These are phyloP conservation scores for Neoboletus subvelutipes DNA, from an alignment of 768 basidiomycete species.

Conservation along the genomic window DNA sequence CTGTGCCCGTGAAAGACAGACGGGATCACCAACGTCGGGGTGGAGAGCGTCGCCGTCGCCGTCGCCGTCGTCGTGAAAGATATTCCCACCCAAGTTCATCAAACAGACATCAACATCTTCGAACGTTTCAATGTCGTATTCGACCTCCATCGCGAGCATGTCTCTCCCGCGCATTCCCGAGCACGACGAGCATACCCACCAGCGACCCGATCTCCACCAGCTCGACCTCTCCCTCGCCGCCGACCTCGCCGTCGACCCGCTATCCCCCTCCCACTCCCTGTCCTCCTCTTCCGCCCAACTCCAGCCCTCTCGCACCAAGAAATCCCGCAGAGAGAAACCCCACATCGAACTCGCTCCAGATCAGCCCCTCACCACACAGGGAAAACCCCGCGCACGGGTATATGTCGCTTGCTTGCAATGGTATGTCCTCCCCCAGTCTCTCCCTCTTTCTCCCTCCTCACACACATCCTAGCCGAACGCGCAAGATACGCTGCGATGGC, in stretches of 20 bases:
- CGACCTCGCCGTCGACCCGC: neutral
- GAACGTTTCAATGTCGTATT: no score
- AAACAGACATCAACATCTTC: slow-evolving; percentile 21
- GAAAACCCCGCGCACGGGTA: slow-evolving; percentile 71
- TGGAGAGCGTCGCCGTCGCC: neutral
- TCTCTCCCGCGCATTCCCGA: slow-evolving; percentile 13
- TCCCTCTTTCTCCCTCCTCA: slow-evolving; percentile 2
- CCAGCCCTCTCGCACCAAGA: slow-evolving; percentile 24
- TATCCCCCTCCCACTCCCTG: neutral
- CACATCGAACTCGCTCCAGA: slow-evolving; percentile 69
- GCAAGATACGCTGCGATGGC: slow-evolving; percentile 83
- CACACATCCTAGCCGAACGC: slow-evolving; percentile 51
- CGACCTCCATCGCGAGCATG: slow-evolving; percentile 17
- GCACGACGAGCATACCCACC: neutral
- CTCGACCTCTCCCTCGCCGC: neutral
- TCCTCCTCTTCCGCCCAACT: neutral
- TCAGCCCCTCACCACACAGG: slow-evolving; percentile 79
- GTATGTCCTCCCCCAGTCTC: slow-evolving; percentile 38
- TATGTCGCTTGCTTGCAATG: slow-evolving; percentile 81
- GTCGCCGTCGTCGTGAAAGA: neutral
- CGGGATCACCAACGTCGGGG: neutral
- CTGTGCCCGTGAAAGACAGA: no score
- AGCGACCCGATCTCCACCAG: neutral
- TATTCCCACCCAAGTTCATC: slow-evolving; percentile 1
- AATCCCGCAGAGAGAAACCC: slow-evolving; percentile 52